Evolutionary conservation across 208 protist genomes (phyloP).

Genomic region (Crithidia expoeki): DNA sequence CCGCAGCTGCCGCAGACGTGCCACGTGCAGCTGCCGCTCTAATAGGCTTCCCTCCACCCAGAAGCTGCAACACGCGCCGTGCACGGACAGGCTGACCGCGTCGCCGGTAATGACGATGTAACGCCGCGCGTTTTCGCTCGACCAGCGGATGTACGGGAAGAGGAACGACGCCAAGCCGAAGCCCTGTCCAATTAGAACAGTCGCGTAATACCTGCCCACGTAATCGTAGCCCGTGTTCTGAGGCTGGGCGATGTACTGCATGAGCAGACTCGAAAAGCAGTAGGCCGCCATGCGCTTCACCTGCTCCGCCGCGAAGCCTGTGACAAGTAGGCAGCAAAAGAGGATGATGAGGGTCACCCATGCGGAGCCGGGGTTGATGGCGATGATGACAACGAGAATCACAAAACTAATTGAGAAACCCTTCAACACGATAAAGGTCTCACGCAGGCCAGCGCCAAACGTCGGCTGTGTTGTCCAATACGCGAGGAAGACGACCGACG

Average conservation of each 20-base stretch:
- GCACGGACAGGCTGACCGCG: conserved; percentile 80
- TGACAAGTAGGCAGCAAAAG: conserved; percentile 61
- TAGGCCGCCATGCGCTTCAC: conserved; percentile 78
- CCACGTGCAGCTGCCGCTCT: conserved; percentile 79
- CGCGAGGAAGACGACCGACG: conserved; percentile 75
- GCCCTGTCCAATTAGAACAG: conserved; percentile 69
- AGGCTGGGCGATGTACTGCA: conserved; percentile 72
- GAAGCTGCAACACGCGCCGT: conserved; percentile 75
- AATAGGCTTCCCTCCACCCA: conserved; percentile 62
- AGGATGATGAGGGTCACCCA: conserved; percentile 78
- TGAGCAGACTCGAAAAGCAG: conserved; percentile 62
- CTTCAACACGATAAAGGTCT: conserved; percentile 74
- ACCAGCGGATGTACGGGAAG: conserved; percentile 86
- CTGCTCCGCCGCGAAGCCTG: conserved; percentile 73
- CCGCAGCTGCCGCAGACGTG: conserved; percentile 75
- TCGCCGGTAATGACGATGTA: conserved; percentile 74
- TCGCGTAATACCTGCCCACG: conserved; percentile 76
- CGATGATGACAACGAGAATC: conserved; percentile 66
- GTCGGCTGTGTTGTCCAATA: conserved; percentile 89
- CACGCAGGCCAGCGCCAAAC: conserved; percentile 76
- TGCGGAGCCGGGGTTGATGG: conserved; percentile 47
- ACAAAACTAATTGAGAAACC: conserved; percentile 68
- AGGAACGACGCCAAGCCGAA: conserved; percentile 80
- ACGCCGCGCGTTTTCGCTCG: conserved; percentile 72
- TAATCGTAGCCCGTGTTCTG: conserved; percentile 56